Evolutionary conservation across 192 early-diverging fungal species (phyloP), one percentile per base, ranked within the genome.

Genomic region (Gaertneriomyces semiglobifer): DNA sequence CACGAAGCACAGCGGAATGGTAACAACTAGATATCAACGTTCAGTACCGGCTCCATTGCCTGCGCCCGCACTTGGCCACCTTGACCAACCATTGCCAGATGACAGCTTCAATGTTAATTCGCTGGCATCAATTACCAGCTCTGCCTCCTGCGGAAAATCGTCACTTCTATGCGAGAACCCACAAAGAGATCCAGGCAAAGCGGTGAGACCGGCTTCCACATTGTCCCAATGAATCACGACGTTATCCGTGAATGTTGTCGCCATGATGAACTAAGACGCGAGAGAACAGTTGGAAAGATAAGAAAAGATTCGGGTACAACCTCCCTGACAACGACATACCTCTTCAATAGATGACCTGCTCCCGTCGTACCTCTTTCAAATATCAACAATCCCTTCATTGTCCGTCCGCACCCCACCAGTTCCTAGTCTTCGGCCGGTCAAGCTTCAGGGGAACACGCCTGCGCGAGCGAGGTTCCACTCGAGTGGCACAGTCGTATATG

Each of bases 211-310:
- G 39, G 56, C 43, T 8, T 38, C 39, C 9, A 25, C 52, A 44
- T 58, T 67, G 65, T 67, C 65, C 65, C 65, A 67, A 42, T 59
- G 65, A 45, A 67, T 25, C n/a, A 38, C 16, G 18, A 67, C 65
- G 14, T 25, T 65, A 40, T 65, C 63, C 19, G 51, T 65, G 20
- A 65, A 65, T 46, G 48, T 62, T 33, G 25, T 33, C 25, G 25
- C 25, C 25, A 33, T 33, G 25, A 33, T 33, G 25, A 33, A 33
- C 25, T 33, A 33, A 2, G 25, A 33, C 25, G 25, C 25, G 25
- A 33, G 25, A 33, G 25, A 33, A 33, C 25, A 33, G 25, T 33
- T 33, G 25, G 25, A 2, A 33, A 33, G 25, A n/a, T 33, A 33
- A 33, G 25, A 33, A 33, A 33, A 2, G 25, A 33, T 33, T 1